Percentiles rank a stretch among this genome's conserved stretches.
Conservation (phyloP, 1,139 yeast genomes). For the Starmera stellimalicola region DNA sequence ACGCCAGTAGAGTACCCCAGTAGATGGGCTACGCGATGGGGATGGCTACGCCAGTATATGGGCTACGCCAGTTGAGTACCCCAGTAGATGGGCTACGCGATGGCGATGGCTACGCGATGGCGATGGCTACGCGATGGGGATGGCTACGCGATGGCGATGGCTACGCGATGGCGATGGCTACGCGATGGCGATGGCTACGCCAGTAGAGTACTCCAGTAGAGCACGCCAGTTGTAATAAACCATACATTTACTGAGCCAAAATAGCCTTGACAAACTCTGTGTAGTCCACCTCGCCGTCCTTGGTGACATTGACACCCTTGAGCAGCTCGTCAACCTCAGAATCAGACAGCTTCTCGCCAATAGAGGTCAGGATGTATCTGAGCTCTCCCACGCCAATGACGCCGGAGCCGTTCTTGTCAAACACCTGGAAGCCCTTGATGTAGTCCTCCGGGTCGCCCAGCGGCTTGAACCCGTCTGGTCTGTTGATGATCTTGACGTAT, state of each 20-base stretch:
- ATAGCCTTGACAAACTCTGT: slow-evolving; percentile 91
- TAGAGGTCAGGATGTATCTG: slow-evolving; percentile 83
- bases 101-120: too few relatives aligned
- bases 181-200: too few relatives aligned
- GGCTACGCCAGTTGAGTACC: too few relatives aligned
- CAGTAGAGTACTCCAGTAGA: too few relatives aligned
- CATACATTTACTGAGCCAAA: slow-evolving; percentile 62
- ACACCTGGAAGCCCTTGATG: slow-evolving; percentile 94
- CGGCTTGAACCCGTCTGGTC: slow-evolving; percentile 87
- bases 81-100: too few relatives aligned
- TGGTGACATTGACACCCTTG: slow-evolving; percentile 88
- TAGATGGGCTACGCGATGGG: too few relatives aligned
- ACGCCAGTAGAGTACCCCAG: too few relatives aligned
- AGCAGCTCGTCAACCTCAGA: slow-evolving; percentile 91
- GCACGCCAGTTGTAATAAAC: too few relatives aligned
- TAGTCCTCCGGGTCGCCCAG: slow-evolving; percentile 95
- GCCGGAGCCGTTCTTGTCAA: slow-evolving; percentile 93
- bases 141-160: too few relatives aligned
- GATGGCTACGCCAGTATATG: too few relatives aligned
- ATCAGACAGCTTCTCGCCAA: slow-evolving; percentile 87
- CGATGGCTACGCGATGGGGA: too few relatives aligned
- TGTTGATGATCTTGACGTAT: slow-evolving; percentile 66
- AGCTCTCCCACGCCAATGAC: slow-evolving; percentile 95
- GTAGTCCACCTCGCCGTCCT: slow-evolving; percentile 93
- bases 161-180: too few relatives aligned